Conservation (phyloP, 805 yeast genomes). For the Isabelozyma rhagii region DNA sequence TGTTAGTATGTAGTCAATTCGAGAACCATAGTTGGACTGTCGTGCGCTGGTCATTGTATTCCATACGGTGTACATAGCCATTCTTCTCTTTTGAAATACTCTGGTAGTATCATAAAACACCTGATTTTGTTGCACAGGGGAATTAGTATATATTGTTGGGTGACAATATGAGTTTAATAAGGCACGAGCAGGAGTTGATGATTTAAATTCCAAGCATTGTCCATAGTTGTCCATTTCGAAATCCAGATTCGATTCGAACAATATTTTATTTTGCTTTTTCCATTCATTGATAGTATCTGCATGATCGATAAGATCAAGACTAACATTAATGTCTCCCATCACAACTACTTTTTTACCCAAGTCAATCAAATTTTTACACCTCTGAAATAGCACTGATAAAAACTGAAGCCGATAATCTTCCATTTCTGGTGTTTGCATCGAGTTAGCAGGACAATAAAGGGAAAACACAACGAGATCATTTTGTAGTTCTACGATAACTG, state of each 20-base stretch:
- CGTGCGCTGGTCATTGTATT: constrained; percentile 73
- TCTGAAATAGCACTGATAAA: constrained; percentile 52
- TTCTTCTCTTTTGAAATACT: constrained; percentile 48
- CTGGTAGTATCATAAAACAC: constrained; percentile 61
- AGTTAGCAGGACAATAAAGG: constrained; percentile 90
- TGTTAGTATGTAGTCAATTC: constrained; percentile 75
- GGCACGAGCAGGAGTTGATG: constrained; percentile 24
- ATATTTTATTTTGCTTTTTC: constrained; percentile 22
- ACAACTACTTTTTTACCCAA: constrained; percentile 68
- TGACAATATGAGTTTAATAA: constrained; percentile 22
- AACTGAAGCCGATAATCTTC: constrained; percentile 58
- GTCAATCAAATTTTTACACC: constrained; percentile 55
- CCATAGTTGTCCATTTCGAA: constrained; percentile 24
- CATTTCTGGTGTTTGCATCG: constrained; percentile 66
- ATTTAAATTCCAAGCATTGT: constrained; percentile 34
- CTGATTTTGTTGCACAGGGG: constrained; percentile 8
- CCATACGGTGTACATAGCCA: constrained; percentile 88
- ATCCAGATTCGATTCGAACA: constrained; percentile 17
- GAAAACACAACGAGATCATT: constrained; percentile 59
- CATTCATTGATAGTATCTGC: constrained; percentile 61
- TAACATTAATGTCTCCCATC: constrained; percentile 87
- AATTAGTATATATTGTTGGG: neutral
- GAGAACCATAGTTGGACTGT: constrained; percentile 80
- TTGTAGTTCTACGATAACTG: constrained; percentile 70
- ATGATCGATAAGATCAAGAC: constrained; percentile 76